phyloP scores from a whole-genome alignment of 129 eudicot genomes.

The Pulicaria dysenterica region DNA sequence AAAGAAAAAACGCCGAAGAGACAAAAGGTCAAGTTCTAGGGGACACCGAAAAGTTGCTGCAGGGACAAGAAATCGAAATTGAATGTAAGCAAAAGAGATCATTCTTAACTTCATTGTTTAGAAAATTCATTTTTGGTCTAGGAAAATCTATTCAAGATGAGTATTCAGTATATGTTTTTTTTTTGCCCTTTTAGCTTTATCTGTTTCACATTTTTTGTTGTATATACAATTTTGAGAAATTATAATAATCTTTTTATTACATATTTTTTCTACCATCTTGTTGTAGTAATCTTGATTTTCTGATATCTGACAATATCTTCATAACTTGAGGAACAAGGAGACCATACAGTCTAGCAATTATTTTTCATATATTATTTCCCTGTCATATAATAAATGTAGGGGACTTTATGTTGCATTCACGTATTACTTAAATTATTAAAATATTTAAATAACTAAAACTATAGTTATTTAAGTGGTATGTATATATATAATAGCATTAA shows the following conservation, averaged over 20 bases:
- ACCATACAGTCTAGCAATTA: no score
- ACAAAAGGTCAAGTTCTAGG: conserved; percentile 49
- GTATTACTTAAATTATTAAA: no score
- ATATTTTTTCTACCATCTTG: not conserved
- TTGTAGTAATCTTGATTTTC: not conserved
- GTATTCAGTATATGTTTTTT: conserved; percentile 15
- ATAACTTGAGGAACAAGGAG: no score
- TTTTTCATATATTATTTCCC: no score
- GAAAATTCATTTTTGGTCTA: conserved; percentile 37
- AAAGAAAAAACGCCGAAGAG: conserved; percentile 46
- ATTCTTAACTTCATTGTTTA: conserved; percentile 46
- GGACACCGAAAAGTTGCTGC: conserved; percentile 72
- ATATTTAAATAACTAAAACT: no score
- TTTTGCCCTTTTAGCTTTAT: conserved; percentile 15
- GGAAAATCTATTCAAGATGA: conserved; percentile 39
- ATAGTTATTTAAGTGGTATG: no score
- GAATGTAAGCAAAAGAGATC: conserved; percentile 39
- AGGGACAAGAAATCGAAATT: conserved; percentile 36
- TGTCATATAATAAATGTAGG: no score
- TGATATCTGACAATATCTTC: not conserved
- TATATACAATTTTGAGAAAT: conserved; percentile 39
- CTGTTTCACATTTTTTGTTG: conserved; percentile 29
- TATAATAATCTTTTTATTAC: conserved; percentile 36
- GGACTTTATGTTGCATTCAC: no score
- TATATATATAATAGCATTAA: no score